Percentiles rank a stretch among this genome's conserved stretches.
Evolutionary conservation across 768 basidiomycete species (phyloP).

Genomic region (Phlebiopsis flavidoalba): DNA sequence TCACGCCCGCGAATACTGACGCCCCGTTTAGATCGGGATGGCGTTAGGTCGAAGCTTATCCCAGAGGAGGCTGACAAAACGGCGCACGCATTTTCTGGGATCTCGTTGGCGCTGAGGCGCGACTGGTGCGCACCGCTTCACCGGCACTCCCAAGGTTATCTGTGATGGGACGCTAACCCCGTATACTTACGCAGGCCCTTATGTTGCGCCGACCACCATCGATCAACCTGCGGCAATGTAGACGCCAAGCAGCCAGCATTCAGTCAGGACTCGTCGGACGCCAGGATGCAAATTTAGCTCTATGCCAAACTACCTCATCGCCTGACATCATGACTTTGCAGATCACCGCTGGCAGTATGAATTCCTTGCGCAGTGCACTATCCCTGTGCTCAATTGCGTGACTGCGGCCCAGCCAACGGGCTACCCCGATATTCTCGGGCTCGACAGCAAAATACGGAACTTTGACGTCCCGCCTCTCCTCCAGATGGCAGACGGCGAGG

Average conservation of each 20-base stretch:
- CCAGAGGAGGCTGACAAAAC: constrained; percentile 70
- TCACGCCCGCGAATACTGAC: constrained; percentile 9
- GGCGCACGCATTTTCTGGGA: constrained; percentile 72
- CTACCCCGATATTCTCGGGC: constrained; percentile 45
- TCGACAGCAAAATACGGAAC: constrained; percentile 52
- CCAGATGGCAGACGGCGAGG: constrained; percentile 34
- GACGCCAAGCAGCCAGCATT: constrained; percentile 39
- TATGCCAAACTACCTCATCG: not conserved
- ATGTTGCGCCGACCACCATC: constrained; percentile 72
- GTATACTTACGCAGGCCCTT: constrained; percentile 40
- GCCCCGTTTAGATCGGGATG: constrained; percentile 54
- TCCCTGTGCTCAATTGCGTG: constrained; percentile 56
- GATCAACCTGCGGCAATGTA: constrained; percentile 56
- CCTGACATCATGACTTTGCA: constrained; percentile 19
- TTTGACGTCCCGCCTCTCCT: constrained; percentile 50
- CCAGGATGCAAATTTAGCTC: not conserved
- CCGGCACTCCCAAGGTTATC: constrained; percentile 1
- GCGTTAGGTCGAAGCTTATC: constrained; percentile 55
- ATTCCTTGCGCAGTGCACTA: constrained; percentile 59
- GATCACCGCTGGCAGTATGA: constrained; percentile 70
- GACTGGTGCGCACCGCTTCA: constrained; percentile 45
- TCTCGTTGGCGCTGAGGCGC: constrained; percentile 61
- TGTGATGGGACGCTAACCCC: constrained; percentile 8
- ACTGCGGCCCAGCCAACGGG: constrained; percentile 46
- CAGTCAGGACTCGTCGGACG: not conserved